Base-by-base conservation (phyloP, 495 filamentous ascomycete species). In the Penicillium goetzii region DNA sequence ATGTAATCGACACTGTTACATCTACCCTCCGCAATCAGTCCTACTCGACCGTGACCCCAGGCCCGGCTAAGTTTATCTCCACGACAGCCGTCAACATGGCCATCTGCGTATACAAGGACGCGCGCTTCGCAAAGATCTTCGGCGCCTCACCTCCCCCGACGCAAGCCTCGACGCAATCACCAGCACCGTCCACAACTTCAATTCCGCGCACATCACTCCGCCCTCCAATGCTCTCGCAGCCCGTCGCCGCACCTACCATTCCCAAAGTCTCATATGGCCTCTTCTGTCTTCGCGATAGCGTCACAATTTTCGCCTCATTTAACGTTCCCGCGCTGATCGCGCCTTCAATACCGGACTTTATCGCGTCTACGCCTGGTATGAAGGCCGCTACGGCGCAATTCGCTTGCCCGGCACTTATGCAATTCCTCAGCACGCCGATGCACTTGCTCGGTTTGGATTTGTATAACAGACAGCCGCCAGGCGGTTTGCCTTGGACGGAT, bases 291-390 rank as follows among this genome's bases (percentile, higher is more conserved):
- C 86, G 95, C 66, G 94, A 98, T 77, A 92, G 89, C 74, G 76
- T 97, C 62, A 97, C 94, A 21, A 92, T 98, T 74, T 96, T 96
- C 77, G 92, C 90, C 26, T 92, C 88, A 41, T 98, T 98, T 84
- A 97, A 97, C 73, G 81, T 97, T 28, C 94, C 94, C 0, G 82
- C 90, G 0, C 68, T 95, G 1, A 78, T 97, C 15, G 90, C 92
- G 0, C 75, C 75, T 51, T 69, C 67, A 6, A 76, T 80, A 34
- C 76, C 78, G 2, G 80, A 80, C 52, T 72, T 65, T 28, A 58
- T 80, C n/a, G 77, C 90, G 9, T 75, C 82, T 50, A 79, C 76
- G 12, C 76, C 82, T 14, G 72, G 87, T 51, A 81, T 84, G 61
- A 78, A 83, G 36, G 80, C 84, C 58, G 87, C 86, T 3, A 69